Percentiles rank a stretch among this genome's conserved stretches.
phyloP scores from a whole-genome alignment of 2,329 filamentous ascomycete species.

The Sporothrix euskadiensis region DNA sequence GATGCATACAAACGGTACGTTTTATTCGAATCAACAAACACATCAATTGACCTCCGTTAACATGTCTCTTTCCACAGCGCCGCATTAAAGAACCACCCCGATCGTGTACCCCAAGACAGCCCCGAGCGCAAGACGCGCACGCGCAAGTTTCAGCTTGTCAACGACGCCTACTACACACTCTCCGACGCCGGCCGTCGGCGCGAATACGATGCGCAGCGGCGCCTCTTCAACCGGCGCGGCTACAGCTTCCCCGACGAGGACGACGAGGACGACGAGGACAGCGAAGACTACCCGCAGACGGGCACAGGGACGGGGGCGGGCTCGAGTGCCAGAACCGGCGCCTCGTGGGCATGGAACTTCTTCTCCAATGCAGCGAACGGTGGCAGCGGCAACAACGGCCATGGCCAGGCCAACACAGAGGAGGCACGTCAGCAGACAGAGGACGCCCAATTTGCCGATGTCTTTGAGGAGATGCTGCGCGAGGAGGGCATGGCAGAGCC shows the following conservation, averaged over 20 bases:
- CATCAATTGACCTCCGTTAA: not conserved
- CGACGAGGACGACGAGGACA: conserved; percentile 44
- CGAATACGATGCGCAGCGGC: conserved; percentile 69
- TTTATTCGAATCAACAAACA: not conserved
- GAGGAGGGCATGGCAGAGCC: conserved; percentile 81
- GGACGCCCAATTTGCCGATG: conserved; percentile 81
- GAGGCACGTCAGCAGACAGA: conserved; percentile 57
- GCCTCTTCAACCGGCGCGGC: conserved; percentile 28
- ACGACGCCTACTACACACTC: conserved; percentile 56
- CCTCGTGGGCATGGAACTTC: conserved; percentile 73
- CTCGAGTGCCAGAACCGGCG: conserved; percentile 40
- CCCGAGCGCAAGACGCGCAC: conserved; percentile 81
- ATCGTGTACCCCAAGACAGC: conserved; percentile 80
- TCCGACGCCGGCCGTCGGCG: conserved; percentile 74
- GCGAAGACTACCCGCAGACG: conserved; percentile 44
- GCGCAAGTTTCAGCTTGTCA: conserved; percentile 53
- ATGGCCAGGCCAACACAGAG: conserved; percentile 34
- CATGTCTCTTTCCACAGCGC: conserved; percentile 55
- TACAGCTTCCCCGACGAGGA: conserved; percentile 33
- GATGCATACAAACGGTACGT: conserved; percentile 87
- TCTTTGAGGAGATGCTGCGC: conserved; percentile 87
- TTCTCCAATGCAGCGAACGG: conserved; percentile 45
- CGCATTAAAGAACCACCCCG: conserved; percentile 89
- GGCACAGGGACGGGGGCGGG: conserved; percentile 32
- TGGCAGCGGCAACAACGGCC: conserved; percentile 43